Conservation (phyloP, 345 rosid genomes). For the Jatropha curcas region DNA sequence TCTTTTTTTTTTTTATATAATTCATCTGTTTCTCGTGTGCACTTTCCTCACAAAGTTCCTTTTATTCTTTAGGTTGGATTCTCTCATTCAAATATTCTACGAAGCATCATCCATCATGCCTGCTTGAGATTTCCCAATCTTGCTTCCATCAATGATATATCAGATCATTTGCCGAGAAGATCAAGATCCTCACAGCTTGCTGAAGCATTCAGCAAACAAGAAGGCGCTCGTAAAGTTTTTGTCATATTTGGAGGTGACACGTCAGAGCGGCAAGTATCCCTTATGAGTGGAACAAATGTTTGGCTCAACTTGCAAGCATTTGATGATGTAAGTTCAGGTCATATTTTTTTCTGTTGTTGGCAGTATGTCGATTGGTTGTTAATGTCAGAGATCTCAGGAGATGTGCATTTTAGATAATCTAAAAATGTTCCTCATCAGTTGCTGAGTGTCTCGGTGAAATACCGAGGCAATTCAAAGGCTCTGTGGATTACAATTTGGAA, state of each 20-base stretch:
- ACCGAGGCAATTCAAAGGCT: background rate
- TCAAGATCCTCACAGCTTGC: constrained; percentile 26
- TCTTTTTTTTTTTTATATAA: background rate
- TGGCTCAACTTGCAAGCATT: constrained; percentile 90
- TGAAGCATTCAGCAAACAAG: constrained; percentile 31
- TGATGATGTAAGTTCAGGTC: constrained; percentile 61
- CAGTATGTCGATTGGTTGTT: background rate
- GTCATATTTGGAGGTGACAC: constrained; percentile 91
- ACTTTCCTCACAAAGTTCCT: constrained; percentile 6
- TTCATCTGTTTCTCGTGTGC: constrained; percentile 8
- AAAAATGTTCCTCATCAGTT: background rate
- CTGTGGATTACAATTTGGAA: background rate
- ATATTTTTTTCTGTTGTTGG: constrained; percentile 10
- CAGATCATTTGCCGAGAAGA: constrained; percentile 40
- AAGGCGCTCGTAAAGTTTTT: constrained; percentile 55
- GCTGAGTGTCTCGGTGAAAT: background rate
- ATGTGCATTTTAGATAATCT: background rate
- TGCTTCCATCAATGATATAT: constrained; percentile 38
- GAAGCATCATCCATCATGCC: constrained; percentile 67
- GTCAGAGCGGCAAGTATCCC: constrained; percentile 97
- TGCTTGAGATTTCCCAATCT: constrained; percentile 79
- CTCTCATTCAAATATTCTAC: constrained; percentile 88
- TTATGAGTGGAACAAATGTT: constrained; percentile 93
- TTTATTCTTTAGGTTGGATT: constrained; percentile 76
- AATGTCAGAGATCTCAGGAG: background rate